phyloP scores from a whole-genome alignment of 108 stramenopile genomes.

The Cyclotella atomus region DNA sequence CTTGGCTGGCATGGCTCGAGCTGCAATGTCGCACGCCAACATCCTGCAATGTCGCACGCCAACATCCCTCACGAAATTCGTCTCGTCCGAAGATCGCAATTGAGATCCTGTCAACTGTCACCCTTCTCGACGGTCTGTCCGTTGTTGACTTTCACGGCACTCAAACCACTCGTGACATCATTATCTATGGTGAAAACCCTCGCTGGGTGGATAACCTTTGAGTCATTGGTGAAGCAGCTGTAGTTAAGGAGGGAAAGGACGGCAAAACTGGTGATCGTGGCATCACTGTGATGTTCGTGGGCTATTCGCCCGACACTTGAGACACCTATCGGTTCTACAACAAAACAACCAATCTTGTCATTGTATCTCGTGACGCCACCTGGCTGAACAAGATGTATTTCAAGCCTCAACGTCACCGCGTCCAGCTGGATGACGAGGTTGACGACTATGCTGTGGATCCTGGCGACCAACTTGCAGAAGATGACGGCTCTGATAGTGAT shows the following conservation, averaged over 20 bases:
- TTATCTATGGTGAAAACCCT: neutral
- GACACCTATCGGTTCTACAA: constrained; percentile 14
- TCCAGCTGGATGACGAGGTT: neutral
- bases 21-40: neutral
- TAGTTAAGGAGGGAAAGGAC: constrained; percentile 12
- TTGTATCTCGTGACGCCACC: constrained; percentile 10
- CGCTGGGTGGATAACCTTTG: neutral
- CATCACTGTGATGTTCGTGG: constrained; percentile 29
- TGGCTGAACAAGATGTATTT: constrained; percentile 27
- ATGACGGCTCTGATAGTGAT: neutral
- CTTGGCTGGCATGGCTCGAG: neutral
- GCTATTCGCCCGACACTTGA: constrained; percentile 12
- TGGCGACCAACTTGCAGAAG: neutral
- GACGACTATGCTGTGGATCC: neutral
- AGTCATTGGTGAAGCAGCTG: constrained; percentile 32
- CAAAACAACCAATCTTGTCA: neutral
- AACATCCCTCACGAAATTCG: no score
- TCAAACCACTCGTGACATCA: neutral
- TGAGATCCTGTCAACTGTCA: neutral
- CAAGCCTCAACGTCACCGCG: no score
- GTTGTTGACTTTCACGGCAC: neutral
- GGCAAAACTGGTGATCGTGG: constrained; percentile 24
- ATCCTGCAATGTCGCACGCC: neutral
- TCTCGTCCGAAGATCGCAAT: neutral
- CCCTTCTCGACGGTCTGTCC: neutral